Evolutionary conservation across 495 filamentous ascomycete species (phyloP), one percentile per base, ranked within the genome.

Genomic region (Talaromyces liani): DNA sequence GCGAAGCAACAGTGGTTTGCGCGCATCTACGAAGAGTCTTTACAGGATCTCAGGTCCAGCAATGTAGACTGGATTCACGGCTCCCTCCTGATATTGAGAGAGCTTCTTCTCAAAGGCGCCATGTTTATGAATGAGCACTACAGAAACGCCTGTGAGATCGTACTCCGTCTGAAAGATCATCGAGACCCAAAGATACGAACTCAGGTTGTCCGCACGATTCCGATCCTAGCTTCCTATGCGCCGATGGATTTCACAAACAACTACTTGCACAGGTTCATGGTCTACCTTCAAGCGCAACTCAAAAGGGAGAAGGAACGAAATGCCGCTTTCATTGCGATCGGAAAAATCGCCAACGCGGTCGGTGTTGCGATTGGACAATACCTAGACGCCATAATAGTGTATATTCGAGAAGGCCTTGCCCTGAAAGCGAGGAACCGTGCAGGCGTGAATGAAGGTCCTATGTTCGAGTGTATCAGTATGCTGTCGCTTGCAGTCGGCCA

Each of bases 81-180:
- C 31, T 96, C 92, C 12, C 83, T 99, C 41, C 81, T 99, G 20
- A 90, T 93, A 1, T 80, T 97, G 66, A 92, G 91, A 71, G 93
- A 97, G 72, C 82, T 99, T 27, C 85, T 98, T 16, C 81, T 91
- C 64, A 91, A 94, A 67, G 93, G 94, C 25, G 92, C 92, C 64
- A 99, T 98, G 94, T 99, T 95, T 77, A 97, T 99, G 94, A 88
- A 94, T 58, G 90, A 90, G 34, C 85, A 90, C 65, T 93, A 94
- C 67, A 79, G 85, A 34, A 91, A 95, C 54, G 87, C 91, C 14
- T 97, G 93, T 73, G 94, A 99, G 65, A 92, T 92, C 63, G 88
- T 96, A 24, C 86, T 92, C 62, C 87, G 87, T 58, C 87, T 95
- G 71, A 96, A 94, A 69, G 95, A 98, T 66, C 90, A 97, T 65